Evolutionary conservation across 768 basidiomycete genomes (phyloP), one percentile per base, ranked within the genome.

Genomic region (Pisolithus sp.): DNA sequence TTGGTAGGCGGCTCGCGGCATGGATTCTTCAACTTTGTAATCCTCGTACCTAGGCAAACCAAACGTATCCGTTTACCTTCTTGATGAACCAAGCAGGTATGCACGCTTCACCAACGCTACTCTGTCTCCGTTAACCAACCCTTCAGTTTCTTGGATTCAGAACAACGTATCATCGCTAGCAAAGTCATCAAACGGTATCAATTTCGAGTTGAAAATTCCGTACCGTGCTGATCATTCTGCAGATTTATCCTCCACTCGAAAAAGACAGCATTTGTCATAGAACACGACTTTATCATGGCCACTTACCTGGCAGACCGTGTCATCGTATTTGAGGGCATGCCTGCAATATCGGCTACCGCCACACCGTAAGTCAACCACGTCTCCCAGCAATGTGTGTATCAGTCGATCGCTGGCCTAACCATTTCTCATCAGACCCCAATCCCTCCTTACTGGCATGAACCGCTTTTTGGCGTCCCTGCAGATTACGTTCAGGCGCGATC

Each of bases 251-350:
- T 98, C 28, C 89, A 96, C 64, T 82, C 93, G 13, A 96, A 96
- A 77, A 93, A 94, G 74, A 98, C 94, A 1, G 96, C 96, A 0
- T 97, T 99, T 68, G 81, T 99, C 61, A 97, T 99, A 64, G 96
- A 99, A 79, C 96, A 99, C 83, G 95, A 98, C 76, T 97, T 99
- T 71, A 96, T 98, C 75, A 97, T 97, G 95, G 94, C 95, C 4
- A 97, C 95, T 2, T 98, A 99, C 70, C 88, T 99, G 51, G 95
- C 96, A 39, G 96, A 99, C 67, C 88, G 95, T 43, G 93, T 96
- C 61, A 93, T 95, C 53, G 92, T 94, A 12, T 94, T 92, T 60
- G 85, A 89, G 66, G 90, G 90, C 37, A 70, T 82, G 60, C 95
- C 96, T 6, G 94, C 93, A 39, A 70, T 93, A 46, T 49, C 85